phyloP scores from a whole-genome alignment of 768 basidiomycete species.

The Termitomyces eurrhizus region DNA sequence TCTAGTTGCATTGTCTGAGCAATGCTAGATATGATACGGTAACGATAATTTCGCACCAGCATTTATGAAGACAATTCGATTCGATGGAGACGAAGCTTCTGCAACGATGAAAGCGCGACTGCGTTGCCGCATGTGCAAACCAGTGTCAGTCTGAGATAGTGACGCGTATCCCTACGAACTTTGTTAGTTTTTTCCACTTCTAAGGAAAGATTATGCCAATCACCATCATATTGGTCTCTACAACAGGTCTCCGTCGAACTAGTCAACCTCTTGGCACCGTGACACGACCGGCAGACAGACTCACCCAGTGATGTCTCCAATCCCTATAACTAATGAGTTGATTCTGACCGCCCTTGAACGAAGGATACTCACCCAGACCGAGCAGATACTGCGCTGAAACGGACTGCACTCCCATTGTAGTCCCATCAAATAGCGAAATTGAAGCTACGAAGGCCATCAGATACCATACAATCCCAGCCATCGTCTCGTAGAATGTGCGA shows the following conservation, averaged over 20 bases:
- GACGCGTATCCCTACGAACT: constrained; percentile 60
- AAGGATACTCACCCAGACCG: constrained; percentile 49
- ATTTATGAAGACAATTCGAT: constrained; percentile 72
- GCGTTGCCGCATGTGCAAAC: constrained; percentile 76
- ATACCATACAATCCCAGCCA: constrained; percentile 38
- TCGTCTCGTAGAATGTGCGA: constrained; percentile 31
- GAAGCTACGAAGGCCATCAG: constrained; percentile 40
- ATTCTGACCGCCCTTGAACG: neutral
- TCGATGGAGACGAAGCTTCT: constrained; percentile 48
- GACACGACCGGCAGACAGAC: constrained; percentile 6
- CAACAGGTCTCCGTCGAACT: constrained; percentile 50
- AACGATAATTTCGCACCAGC: constrained; percentile 38
- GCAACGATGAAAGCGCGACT: constrained; percentile 76
- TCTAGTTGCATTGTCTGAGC: constrained; percentile 34
- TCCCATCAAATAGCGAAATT: constrained; percentile 25
- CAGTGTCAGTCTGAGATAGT: constrained; percentile 62
- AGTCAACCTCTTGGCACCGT: constrained; percentile 10
- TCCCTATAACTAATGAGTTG: constrained; percentile 36
- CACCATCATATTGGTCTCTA: constrained; percentile 85
- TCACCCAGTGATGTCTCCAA: constrained; percentile 74
- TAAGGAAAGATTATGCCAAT: constrained; percentile 2
- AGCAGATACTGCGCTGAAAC: constrained; percentile 48
- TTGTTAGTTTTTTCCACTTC: neutral
- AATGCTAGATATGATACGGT: neutral
- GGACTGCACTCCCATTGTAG: constrained; percentile 23